These are phyloP conservation scores for Lolium rigidum DNA, from an alignment of 176 grass and related monocot species.

Conservation along the genomic window DNA sequence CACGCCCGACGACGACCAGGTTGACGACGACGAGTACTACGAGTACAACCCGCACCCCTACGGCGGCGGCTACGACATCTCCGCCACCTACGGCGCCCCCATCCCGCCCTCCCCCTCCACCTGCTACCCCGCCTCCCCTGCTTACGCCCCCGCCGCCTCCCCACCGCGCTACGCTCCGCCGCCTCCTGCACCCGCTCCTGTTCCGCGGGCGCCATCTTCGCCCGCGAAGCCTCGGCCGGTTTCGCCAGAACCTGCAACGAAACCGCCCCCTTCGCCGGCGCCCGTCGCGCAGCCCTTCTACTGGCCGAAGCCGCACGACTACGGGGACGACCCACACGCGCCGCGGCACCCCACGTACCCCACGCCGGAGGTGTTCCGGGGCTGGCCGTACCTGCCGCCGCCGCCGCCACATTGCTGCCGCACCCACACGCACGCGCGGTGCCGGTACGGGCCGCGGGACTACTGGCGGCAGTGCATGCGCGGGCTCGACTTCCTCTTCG, in stretches of 20 bases:
- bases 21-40: conserved; percentile 74
- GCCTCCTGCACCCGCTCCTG: neutral
- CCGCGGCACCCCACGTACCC: conserved; percentile 47
- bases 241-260: too few relatives aligned
- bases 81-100: conserved; percentile 61
- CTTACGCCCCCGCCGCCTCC: neutral
- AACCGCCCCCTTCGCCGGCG: neutral
- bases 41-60: conserved; percentile 92
- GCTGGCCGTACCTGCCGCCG: conserved; percentile 42
- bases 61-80: conserved; percentile 83
- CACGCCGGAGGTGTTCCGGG: conserved; percentile 65
- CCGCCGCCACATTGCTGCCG: conserved; percentile 5
- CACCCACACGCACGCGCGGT: neutral
- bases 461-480: conserved; percentile 76
- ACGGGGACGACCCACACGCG: conserved; percentile 40
- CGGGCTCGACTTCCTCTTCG: conserved; percentile 86
- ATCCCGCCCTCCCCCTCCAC: conserved; percentile 50
- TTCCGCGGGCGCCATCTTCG: neutral
- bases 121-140: conserved; percentile 56
- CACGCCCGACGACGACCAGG: neutral
- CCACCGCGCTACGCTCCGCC: neutral
- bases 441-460: conserved; percentile 45
- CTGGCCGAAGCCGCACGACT: conserved; percentile 67
- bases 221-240: neutral
- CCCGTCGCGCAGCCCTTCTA: conserved; percentile 57